Evolutionary conservation across 2,329 filamentous ascomycete species (phyloP).

Genomic region (Fusarium citri): DNA sequence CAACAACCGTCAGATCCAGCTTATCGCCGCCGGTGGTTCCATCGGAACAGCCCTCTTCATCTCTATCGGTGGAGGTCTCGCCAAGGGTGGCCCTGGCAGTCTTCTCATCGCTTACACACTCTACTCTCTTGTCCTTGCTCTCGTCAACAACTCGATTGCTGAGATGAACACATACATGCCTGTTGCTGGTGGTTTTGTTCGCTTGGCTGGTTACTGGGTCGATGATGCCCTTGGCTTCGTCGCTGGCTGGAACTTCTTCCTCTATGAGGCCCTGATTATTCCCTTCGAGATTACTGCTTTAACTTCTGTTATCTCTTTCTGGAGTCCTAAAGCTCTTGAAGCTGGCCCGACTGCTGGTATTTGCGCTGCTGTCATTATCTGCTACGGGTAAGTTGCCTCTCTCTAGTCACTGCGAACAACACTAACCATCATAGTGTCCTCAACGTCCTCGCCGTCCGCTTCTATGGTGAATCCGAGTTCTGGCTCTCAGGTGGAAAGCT

Average conservation of each 20-base stretch:
- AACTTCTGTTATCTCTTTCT: constrained; percentile 62
- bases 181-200: constrained; percentile 32
- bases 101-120: constrained; percentile 26
- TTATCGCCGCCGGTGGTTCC: constrained; percentile 46
- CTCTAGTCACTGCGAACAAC: neutral
- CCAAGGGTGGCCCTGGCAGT: constrained; percentile 32
- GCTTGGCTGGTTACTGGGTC: constrained; percentile 33
- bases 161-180: constrained; percentile 41
- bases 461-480: constrained; percentile 60
- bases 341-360: constrained; percentile 56
- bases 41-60: constrained; percentile 40
- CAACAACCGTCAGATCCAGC: constrained; percentile 40
- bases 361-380: constrained; percentile 57
- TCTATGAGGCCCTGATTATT: constrained; percentile 60
- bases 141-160: constrained; percentile 37
- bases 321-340: constrained; percentile 54
- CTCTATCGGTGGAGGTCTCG: constrained; percentile 38
- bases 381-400: constrained; percentile 50
- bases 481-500: constrained; percentile 61
- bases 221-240: constrained; percentile 34
- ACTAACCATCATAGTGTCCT: constrained; percentile 43
- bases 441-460: constrained; percentile 56
- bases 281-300: constrained; percentile 65
- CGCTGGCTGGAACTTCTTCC: constrained; percentile 39
- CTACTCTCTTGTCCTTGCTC: constrained; percentile 29